Base-by-base conservation (phyloP, 1,284 basidiomycete genomes). In the Puccinia novopanici region DNA sequence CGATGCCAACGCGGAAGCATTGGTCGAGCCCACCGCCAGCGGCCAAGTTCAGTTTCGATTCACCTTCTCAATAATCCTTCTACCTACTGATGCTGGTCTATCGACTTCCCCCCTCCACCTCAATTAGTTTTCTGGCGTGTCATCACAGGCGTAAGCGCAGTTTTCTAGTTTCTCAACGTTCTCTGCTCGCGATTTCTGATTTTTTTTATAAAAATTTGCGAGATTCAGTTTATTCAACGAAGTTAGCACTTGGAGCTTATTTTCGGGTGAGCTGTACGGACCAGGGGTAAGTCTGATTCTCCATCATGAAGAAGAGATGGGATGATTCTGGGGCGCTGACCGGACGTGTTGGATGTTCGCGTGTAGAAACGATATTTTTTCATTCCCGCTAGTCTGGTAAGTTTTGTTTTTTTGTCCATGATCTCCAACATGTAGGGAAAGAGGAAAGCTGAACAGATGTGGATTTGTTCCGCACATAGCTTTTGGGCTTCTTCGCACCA, bases 171-270 rank as follows among this genome's bases (percentile, higher is more conserved):
- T 45, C 22, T 48, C 42, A 9, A 17, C 17, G 40, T 22, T 8
- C 37, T 48, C 12, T 22, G 22, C 22, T 27, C 24, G 0, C 1
- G 4, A 34, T 34, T 48, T 24, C 24, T 48, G 42, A 67, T 19
- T 45, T 48, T 48, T 10, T 6, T 48, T 24, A 13, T 12, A 15
- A 48, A 12, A 67, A 57, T 34, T 34, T 34, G n/a, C 34, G 34
- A 34, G 34, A 34, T 30, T 8, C 22, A 81, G 79, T 30, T 59
- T 81, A 54, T 81, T 81, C 63, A 81, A 74, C 42, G 79, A 81
- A 81, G 79, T 75, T 30, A 81, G 79, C 48, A 81, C 79, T 17
- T 81, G 79, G 79, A 81, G 79, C 57, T 27, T 81, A 10, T 81
- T 81, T 30, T 13, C 79, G 24, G 19, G 45, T 15, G 42, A 81